A percentile compares a stretch with the other conserved stretches of the same genome.
Conservation (phyloP, 1,284 basidiomycete species). For the Nidula niveotomentosa region DNA sequence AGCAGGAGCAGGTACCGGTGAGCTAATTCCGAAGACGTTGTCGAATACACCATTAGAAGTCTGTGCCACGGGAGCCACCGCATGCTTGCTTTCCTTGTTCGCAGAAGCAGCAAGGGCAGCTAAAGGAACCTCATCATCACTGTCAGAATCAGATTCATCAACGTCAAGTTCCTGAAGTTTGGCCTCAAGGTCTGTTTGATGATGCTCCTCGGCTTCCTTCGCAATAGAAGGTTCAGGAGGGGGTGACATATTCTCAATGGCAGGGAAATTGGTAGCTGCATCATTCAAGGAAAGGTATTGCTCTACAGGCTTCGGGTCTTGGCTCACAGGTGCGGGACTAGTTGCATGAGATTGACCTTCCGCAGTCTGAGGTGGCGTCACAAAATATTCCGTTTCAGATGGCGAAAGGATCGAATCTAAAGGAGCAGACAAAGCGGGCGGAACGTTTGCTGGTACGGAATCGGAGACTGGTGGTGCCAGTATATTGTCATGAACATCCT, state of each 20-base stretch:
- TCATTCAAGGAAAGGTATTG: constrained; percentile 49
- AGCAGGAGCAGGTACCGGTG: no score
- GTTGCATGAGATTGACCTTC: constrained; percentile 8
- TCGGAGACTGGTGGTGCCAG: no score
- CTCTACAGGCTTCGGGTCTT: constrained; percentile 19
- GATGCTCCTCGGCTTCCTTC: constrained; percentile 15
- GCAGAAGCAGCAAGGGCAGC: constrained; percentile 24
- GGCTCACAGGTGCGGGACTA: constrained; percentile 6
- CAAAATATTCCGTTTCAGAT: constrained; percentile 54
- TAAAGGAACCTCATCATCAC: constrained; percentile 52
- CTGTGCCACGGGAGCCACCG: constrained; percentile 19
- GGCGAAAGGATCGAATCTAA: constrained; percentile 23
- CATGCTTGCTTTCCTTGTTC: constrained; percentile 12
- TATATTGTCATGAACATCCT: no score
- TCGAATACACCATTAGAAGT: constrained; percentile 44
- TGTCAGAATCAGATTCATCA: constrained; percentile 63
- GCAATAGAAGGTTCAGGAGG: constrained; percentile 10
- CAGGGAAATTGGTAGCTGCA: constrained; percentile 22
- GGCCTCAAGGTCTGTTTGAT: constrained; percentile 50
- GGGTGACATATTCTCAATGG: constrained; percentile 10
- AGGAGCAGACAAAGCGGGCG: constrained; percentile 6
- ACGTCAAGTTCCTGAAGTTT: constrained; percentile 65
- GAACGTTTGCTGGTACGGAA: no score
- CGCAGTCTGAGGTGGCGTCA: constrained; percentile 56
- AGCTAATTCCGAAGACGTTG: constrained; percentile 59